Base-by-base conservation (phyloP, 306 rosid genomes). In the Aeschynomene evenia region DNA sequence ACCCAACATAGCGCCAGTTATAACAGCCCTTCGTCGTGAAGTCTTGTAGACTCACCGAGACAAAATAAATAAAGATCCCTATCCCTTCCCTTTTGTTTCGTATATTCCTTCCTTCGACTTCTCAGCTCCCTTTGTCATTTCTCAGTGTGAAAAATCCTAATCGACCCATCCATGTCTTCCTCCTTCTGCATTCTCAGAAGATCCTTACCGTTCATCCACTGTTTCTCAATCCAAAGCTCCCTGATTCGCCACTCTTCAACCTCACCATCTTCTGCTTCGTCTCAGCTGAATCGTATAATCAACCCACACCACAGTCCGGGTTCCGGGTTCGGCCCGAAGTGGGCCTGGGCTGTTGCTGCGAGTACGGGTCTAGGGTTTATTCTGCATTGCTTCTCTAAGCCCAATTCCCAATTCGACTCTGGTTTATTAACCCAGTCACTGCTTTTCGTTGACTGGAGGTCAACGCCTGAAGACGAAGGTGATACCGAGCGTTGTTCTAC, bases 321-420 rank as follows among this genome's bases (percentile, higher is more conserved):
- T 3, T 56, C 48, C 46, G 22, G 66, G 1, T 9, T 70, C 48
- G 23, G 34, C 19, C 61, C 53, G 0, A 85, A 79, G 68, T 78
- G 80, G 84, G 1, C 84, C 53, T 76, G 84, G 11, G 85, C 83
- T 16, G 58, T 88, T 31, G 28, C 60, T 0, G 70, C 64, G 0
- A 88, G 85, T 24, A 71, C 97, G 1, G 79, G 83, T 24, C 48
- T 88, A 5, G 96, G 93, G 37, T 15, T 70, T 74, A 33, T 88
- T 53, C 80, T 90, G 0, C 85, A 20, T 53, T 83, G 83, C 83
- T 77, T 87, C 37, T 63, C 71, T 22, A 48, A 68, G 14, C 51
- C 71, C 18, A 33, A 74, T 46, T 43, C 67, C 11, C 36, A 62
- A 7, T 53, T 70, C n/a, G 53, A 70, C 10, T 24, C 73, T 12